Evolutionary conservation across 108 stramenopile species (phyloP).

Genomic region (Stephanodiscus minutulus): DNA sequence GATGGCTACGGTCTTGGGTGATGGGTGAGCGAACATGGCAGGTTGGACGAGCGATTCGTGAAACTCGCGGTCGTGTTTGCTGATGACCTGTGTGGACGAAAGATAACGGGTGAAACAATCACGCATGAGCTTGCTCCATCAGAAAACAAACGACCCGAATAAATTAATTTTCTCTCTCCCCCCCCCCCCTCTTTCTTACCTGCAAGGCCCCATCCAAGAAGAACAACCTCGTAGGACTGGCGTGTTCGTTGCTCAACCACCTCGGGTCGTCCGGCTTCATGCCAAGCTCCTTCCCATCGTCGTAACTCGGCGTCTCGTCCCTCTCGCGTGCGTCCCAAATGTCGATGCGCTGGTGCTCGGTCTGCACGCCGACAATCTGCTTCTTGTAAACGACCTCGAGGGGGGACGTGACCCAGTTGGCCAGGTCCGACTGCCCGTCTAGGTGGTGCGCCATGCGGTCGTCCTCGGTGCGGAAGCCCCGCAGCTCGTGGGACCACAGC

Average conservation of each 20-base stretch:
- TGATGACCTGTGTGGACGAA: slow-evolving; percentile 51
- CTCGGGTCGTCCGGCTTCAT: slow-evolving; percentile 74
- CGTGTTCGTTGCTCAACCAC: slow-evolving; percentile 66
- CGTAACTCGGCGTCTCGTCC: slow-evolving; percentile 68
- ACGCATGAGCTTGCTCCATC: background rate
- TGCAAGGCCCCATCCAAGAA: slow-evolving; percentile 76
- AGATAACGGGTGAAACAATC: background rate
- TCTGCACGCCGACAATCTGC: slow-evolving; percentile 41
- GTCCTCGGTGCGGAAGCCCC: slow-evolving; percentile 76
- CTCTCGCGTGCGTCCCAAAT: slow-evolving; percentile 80
- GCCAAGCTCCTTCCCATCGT: slow-evolving; percentile 66
- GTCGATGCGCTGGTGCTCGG: slow-evolving; percentile 69
- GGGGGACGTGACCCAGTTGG: slow-evolving; percentile 56
- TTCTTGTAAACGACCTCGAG: slow-evolving; percentile 62
- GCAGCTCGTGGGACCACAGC: slow-evolving; percentile 77
- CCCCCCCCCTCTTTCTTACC: slow-evolving; percentile 10
- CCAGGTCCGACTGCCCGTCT: slow-evolving; percentile 60
- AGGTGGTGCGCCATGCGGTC: slow-evolving; percentile 40
- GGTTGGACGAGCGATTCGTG: slow-evolving; percentile 94
- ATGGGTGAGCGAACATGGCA: slow-evolving; percentile 86
- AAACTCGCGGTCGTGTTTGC: slow-evolving; percentile 65
- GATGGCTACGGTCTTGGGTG: slow-evolving; percentile 83
- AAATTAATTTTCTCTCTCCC: background rate
- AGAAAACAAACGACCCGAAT: background rate
- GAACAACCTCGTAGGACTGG: slow-evolving; percentile 61